These are phyloP conservation scores for Mycena vulgaris DNA, from an alignment of 768 basidiomycete genomes.

Conservation along the genomic window DNA sequence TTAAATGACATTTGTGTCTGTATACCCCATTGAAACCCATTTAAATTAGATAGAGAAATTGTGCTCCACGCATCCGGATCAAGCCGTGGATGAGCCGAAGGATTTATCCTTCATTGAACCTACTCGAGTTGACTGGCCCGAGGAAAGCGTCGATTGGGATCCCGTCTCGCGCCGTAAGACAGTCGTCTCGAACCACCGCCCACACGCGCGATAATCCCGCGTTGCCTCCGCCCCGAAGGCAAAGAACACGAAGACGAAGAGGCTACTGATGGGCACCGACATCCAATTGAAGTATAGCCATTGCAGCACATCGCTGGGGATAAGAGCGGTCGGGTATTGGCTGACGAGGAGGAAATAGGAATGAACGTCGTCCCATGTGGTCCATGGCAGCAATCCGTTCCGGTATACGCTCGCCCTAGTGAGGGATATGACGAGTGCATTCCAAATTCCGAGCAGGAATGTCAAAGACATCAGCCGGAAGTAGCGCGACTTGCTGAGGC, in stretches of 20 bases:
- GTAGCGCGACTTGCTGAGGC: not conserved
- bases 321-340: not conserved
- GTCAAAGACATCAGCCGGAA: not conserved
- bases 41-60: no score
- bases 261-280: conserved; percentile 13
- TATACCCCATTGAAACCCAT: no score
- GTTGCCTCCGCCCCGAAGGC: conserved; percentile 9
- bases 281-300: conserved; percentile 19
- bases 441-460: conserved; percentile 9
- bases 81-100: no score
- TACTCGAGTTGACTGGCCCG: not conserved
- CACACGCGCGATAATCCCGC: not conserved
- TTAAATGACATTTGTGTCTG: no score
- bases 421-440: not conserved
- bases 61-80: no score
- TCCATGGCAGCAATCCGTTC: conserved; percentile 14
- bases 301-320: not conserved
- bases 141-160: not conserved
- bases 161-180: not conserved
- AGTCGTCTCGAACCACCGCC: not conserved
- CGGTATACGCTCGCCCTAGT: not conserved
- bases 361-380: conserved; percentile 20
- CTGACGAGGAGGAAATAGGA: conserved; percentile 10
- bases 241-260: conserved; percentile 23
- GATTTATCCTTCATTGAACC: not conserved